These are phyloP conservation scores for Epichloe glyceriae DNA, from an alignment of 2,329 filamentous ascomycete genomes.

Conservation along the genomic window DNA sequence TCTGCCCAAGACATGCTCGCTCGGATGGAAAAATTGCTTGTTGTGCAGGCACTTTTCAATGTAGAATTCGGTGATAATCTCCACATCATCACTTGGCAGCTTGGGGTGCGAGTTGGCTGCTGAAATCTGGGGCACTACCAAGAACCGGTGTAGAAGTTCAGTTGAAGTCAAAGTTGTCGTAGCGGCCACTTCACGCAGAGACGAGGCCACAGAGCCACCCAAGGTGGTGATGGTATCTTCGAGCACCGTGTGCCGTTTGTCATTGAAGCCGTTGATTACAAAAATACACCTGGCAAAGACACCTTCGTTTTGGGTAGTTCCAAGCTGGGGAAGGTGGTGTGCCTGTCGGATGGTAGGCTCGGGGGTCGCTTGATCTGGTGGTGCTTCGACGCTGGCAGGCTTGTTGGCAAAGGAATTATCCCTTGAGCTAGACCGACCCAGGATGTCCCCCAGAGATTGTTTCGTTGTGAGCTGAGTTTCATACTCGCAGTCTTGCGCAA, in stretches of 20 bases:
- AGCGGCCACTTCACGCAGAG: constrained; percentile 28
- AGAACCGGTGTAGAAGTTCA: constrained; percentile 28
- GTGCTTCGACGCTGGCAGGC: constrained; percentile 4
- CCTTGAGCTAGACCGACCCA: constrained; percentile 33
- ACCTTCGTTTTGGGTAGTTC: constrained; percentile 14
- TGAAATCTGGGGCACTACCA: constrained; percentile 42
- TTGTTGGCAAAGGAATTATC: constrained; percentile 21
- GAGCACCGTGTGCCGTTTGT: constrained; percentile 35
- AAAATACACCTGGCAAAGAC: constrained; percentile 46
- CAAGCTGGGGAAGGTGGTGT: not conserved
- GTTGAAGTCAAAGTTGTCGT: constrained; percentile 11
- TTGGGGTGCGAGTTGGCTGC: constrained; percentile 31
- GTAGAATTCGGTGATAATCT: constrained; percentile 78
- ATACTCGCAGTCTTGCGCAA: constrained; percentile 77
- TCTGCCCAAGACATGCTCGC: constrained; percentile 57
- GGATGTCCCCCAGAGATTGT: constrained; percentile 88
- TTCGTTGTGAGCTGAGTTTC: constrained; percentile 66
- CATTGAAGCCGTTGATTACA: constrained; percentile 46
- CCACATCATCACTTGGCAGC: constrained; percentile 24
- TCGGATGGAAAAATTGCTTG: constrained; percentile 57
- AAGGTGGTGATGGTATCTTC: constrained; percentile 34
- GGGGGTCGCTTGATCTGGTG: constrained; percentile 4
- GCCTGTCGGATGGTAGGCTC: constrained; percentile 6
- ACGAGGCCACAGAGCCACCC: constrained; percentile 29
- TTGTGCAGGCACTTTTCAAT: constrained; percentile 76